A percentile compares a stretch with the other conserved stretches of the same genome.
phyloP scores from a whole-genome alignment of 169 alveolate genomes.

The Theileria equi region DNA sequence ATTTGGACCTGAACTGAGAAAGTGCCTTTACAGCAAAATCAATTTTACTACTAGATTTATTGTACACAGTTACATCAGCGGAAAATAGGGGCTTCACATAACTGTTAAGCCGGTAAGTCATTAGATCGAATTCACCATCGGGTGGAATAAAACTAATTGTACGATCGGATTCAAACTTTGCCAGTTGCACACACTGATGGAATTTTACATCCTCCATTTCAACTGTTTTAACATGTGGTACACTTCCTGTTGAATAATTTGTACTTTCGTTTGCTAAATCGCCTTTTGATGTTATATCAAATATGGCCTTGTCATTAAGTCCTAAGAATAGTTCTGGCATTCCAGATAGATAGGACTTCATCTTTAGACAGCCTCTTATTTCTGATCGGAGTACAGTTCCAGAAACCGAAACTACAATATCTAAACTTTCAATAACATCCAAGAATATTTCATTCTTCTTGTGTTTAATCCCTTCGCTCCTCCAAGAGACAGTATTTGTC shows the following conservation, averaged over 20 bases:
- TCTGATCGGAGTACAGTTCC: constrained; percentile 95
- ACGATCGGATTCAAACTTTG: constrained; percentile 85
- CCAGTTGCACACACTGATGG: constrained; percentile 95
- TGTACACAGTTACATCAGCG: constrained; percentile 91
- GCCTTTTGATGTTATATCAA: constrained; percentile 57
- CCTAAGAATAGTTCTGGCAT: constrained; percentile 99
- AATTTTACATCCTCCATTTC: constrained; percentile 99
- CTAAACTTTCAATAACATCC: constrained; percentile 97
- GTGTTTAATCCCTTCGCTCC: constrained; percentile 96
- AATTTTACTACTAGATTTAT: constrained; percentile 86
- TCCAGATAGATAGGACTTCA: constrained; percentile 95
- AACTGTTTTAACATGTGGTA: constrained; percentile 78
- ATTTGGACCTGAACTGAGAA: constrained; percentile 88
- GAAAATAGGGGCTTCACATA: constrained; percentile 95
- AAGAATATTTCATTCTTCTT: constrained; percentile 97
- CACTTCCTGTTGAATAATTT: neutral
- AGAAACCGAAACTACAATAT: constrained; percentile 80
- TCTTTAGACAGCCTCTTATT: constrained; percentile 93
- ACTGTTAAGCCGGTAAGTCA: constrained; percentile 95
- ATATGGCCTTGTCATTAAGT: constrained; percentile 91
- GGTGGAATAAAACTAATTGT: constrained; percentile 98
- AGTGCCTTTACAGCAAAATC: constrained; percentile 92
- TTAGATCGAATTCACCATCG: constrained; percentile 98
- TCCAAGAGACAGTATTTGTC: constrained; percentile 92
- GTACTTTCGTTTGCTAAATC: neutral